phyloP scores from a whole-genome alignment of 768 basidiomycete genomes.

The Leccinum uliginosum region DNA sequence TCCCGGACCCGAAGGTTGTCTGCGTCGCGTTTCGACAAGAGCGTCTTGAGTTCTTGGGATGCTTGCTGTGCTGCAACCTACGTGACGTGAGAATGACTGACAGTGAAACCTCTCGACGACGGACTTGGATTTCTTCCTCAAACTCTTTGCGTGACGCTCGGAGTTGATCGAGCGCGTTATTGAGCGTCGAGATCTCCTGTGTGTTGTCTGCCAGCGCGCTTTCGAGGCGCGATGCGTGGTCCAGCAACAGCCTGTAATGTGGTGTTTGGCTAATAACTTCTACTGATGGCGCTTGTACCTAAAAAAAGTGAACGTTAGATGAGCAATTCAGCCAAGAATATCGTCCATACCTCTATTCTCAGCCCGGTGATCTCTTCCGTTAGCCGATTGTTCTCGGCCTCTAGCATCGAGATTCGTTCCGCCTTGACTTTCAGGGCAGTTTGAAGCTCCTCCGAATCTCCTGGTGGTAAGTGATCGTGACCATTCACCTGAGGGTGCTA shows the following conservation, averaged over 20 bases:
- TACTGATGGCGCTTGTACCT: slow-evolving; percentile 42
- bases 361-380: slow-evolving; percentile 42
- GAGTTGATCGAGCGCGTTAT: slow-evolving; percentile 41
- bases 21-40: slow-evolving; percentile 58
- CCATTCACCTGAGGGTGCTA: slow-evolving; percentile 44
- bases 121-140: slow-evolving; percentile 43
- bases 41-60: slow-evolving; percentile 58
- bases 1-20: slow-evolving; percentile 69
- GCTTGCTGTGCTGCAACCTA: slow-evolving; percentile 43
- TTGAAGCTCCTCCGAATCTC: slow-evolving; percentile 39
- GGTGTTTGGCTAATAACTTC: slow-evolving; percentile 44
- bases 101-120: slow-evolving; percentile 18
- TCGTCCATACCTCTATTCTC: slow-evolving; percentile 40
- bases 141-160: slow-evolving; percentile 40
- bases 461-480: slow-evolving; percentile 35
- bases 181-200: slow-evolving; percentile 37
- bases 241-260: slow-evolving; percentile 53
- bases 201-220: slow-evolving; percentile 37
- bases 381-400: slow-evolving; percentile 42
- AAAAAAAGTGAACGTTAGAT: background rate
- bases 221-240: slow-evolving; percentile 49
- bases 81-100: slow-evolving; percentile 12
- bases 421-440: slow-evolving; percentile 28
- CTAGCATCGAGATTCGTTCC: slow-evolving; percentile 44
- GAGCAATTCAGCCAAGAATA: background rate